Conservation (phyloP, 2,329 filamentous ascomycete genomes). For the Pseudofabraea citricarpa region DNA sequence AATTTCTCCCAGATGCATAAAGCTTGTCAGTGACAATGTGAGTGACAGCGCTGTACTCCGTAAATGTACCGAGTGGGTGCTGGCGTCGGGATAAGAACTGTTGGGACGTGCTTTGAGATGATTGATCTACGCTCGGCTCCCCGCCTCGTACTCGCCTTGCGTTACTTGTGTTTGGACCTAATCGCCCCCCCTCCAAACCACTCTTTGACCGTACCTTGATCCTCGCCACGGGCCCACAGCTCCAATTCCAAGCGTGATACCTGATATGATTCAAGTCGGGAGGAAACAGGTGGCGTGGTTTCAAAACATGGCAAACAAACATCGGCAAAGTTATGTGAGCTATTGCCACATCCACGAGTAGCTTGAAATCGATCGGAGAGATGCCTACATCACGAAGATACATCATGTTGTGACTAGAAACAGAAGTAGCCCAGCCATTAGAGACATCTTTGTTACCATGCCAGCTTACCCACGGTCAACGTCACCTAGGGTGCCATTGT, state of each 20-base stretch:
- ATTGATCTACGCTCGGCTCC: not conserved
- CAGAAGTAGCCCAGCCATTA: too few species aligned
- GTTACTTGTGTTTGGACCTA: not conserved
- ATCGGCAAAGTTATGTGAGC: constrained; percentile 1
- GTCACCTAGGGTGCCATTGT: too few species aligned
- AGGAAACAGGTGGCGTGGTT: not conserved
- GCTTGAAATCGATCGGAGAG: too few species aligned
- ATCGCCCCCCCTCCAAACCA: not conserved
- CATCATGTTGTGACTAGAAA: too few species aligned
- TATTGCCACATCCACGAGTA: too few species aligned
- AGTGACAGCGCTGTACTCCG: not conserved
- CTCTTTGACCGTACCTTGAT: not conserved
- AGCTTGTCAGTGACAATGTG: not conserved
- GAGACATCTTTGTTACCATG: too few species aligned
- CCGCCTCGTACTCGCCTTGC: not conserved
- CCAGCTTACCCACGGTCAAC: too few species aligned
- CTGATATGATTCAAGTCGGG: not conserved
- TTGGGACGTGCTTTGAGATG: too few species aligned
- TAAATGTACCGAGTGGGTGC: too few species aligned
- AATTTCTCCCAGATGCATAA: not conserved
- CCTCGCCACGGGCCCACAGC: not conserved
- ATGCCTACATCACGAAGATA: too few species aligned
- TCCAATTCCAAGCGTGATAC: not conserved
- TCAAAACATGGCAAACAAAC: not conserved
- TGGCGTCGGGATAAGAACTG: too few species aligned